A percentile compares a stretch with the other conserved stretches of the same genome.
phyloP scores from a whole-genome alignment of 148 eudicot genomes.

The Rhododendron molle region DNA sequence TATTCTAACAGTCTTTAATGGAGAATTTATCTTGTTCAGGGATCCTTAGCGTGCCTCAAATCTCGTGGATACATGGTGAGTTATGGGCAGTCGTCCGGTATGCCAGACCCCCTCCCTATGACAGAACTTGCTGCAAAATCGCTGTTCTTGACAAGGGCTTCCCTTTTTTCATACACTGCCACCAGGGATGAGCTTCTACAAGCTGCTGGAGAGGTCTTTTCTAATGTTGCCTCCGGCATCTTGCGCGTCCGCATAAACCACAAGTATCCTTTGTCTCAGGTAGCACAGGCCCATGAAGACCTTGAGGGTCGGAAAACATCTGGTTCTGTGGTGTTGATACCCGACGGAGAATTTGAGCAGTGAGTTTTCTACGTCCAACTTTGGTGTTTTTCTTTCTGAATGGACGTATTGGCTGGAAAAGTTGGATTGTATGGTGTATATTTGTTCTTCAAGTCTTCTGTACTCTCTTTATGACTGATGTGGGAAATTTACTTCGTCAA shows the following conservation, averaged over 20 bases:
- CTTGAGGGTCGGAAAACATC: slow-evolving; percentile 67
- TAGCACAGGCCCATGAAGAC: slow-evolving; percentile 79
- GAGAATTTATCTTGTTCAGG: slow-evolving; percentile 32
- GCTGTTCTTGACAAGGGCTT: slow-evolving; percentile 63
- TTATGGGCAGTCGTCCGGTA: slow-evolving; percentile 77
- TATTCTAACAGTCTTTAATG: background rate
- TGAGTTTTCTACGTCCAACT: background rate
- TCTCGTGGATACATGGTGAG: slow-evolving; percentile 66
- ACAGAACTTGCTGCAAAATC: slow-evolving; percentile 66
- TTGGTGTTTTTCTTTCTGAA: no score
- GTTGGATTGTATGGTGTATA: background rate
- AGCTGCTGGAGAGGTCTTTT: slow-evolving; percentile 65
- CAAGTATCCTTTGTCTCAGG: slow-evolving; percentile 70
- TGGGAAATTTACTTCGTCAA: no score
- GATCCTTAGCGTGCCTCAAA: slow-evolving; percentile 79
- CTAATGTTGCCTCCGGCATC: slow-evolving; percentile 51
- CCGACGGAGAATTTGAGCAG: slow-evolving; percentile 33
- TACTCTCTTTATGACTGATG: background rate
- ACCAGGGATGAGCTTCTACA: slow-evolving; percentile 69
- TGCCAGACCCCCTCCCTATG: slow-evolving; percentile 63
- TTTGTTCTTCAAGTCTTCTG: background rate
- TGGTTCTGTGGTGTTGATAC: slow-evolving; percentile 80
- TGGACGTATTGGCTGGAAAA: background rate
- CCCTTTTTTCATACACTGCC: slow-evolving; percentile 45
- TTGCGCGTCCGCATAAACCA: slow-evolving; percentile 66